Conservation (phyloP, 495 filamentous ascomycete species). For the Penicillium simplicissimum region DNA sequence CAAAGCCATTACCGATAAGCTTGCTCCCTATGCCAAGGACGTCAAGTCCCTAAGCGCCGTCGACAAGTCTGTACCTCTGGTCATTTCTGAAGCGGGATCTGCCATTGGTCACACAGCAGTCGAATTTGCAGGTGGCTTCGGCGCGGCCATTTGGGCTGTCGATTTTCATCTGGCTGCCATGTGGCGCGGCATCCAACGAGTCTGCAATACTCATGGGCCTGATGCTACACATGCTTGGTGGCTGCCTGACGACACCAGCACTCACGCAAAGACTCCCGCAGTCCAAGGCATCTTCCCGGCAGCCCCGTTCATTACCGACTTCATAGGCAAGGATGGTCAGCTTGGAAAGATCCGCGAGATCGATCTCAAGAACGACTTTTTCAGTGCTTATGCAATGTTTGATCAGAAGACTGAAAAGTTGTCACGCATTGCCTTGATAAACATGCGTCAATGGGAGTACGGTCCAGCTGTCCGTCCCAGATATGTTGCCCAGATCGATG, state of each 20-base stretch:
- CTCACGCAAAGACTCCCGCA: not conserved
- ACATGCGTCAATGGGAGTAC: constrained; percentile 13
- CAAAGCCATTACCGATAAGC: constrained; percentile 18
- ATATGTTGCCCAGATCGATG: not conserved
- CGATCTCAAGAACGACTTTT: constrained; percentile 9
- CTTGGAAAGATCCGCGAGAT: constrained; percentile 15
- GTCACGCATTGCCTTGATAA: constrained; percentile 23
- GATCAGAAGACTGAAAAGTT: constrained; percentile 11
- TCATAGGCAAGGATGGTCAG: constrained; percentile 16
- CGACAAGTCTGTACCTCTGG: constrained; percentile 7
- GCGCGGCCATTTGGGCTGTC: constrained; percentile 20
- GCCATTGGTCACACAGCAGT: not conserved
- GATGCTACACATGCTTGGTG: constrained; percentile 19
- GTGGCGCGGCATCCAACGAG: constrained; percentile 14
- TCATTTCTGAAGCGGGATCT: constrained; percentile 18
- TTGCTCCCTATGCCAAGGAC: constrained; percentile 1
- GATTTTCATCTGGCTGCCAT: constrained; percentile 20
- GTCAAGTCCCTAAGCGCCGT: constrained; percentile 5
- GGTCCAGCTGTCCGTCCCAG: not conserved
- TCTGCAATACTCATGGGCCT: constrained; percentile 16
- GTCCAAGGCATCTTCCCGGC: constrained; percentile 21
- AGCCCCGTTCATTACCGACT: constrained; percentile 19
- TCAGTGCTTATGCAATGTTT: constrained; percentile 31
- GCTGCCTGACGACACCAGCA: constrained; percentile 15
- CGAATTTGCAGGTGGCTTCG: constrained; percentile 13